Evolutionary conservation across 1,139 yeast genomes (phyloP), one percentile per base, ranked within the genome.

Genomic region (Candida albicans): DNA sequence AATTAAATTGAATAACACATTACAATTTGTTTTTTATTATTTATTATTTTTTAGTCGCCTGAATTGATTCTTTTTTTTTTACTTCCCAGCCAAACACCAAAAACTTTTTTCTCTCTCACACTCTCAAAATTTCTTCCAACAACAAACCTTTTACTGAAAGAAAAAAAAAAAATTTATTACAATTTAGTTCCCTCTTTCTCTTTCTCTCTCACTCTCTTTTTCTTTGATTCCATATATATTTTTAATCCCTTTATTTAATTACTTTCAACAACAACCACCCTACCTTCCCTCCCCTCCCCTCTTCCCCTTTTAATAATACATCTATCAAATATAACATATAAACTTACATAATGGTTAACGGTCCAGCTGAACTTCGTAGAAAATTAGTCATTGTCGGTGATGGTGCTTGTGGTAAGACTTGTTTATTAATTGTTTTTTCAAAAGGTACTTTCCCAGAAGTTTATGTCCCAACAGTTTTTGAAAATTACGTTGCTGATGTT

Each of bases 391-490:
- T 85, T 61, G 93, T 86, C 48, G 95, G 95, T 69, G 95, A 86
- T 66, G 93, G 89, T 74, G 88, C 87, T 32, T 85, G 91, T 76
- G 93, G 93, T 73, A 85, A 85, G 62, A 85, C 93, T 5, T 85
- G 91, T 79, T 74, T 85, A 56, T 76, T 85, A 65, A 83, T 84
- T 64, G 96, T 87, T 13, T 91, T 90, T 66, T 86, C 96, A 52
- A 87, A 88, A 71, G 97, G 96, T 52, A 88, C 95, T 44, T 91
- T 90, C 82, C 97, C 97, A 51, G 95, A 89, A 63, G 93, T 88
- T 47, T 90, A 90, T 65, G 96, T 89, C 40, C 97, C 97, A 57
- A 90, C 97, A 26, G 96, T 90, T 48, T 90, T 90, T 62, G 97
- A 90, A 67, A 89, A 89, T 75, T 89, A 90, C 68, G 96, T 88